Evolutionary conservation across 2,329 filamentous ascomycete genomes (phyloP).

Genomic region (Geosmithia flava): DNA sequence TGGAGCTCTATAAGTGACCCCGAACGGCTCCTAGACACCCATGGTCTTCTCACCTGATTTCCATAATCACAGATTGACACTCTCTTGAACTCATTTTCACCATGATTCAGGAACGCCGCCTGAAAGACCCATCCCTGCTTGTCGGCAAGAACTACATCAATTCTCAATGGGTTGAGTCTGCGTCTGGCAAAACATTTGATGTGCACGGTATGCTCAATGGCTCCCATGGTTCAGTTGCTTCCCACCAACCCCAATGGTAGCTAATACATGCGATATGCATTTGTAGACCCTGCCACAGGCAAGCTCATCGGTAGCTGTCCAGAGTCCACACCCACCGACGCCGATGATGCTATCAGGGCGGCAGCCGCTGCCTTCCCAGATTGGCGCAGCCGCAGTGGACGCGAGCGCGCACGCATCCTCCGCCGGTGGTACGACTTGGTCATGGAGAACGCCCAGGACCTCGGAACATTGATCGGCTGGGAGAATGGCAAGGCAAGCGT

Average conservation of each 20-base stretch:
- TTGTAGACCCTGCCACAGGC: constrained; percentile 55
- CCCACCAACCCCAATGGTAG: neutral
- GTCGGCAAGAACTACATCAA: constrained; percentile 52
- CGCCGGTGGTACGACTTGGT: constrained; percentile 51
- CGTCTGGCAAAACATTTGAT: constrained; percentile 1
- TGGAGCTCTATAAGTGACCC: no score
- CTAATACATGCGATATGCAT: no score
- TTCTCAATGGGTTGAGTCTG: constrained; percentile 56
- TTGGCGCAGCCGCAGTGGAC: constrained; percentile 43
- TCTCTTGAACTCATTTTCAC: no score
- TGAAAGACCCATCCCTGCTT: constrained; percentile 51
- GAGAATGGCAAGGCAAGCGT: constrained; percentile 56
- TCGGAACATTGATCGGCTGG: constrained; percentile 53
- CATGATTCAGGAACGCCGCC: no score
- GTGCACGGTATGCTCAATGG: neutral
- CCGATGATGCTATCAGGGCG: constrained; percentile 53
- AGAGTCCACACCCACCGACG: constrained; percentile 54
- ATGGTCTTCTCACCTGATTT: no score
- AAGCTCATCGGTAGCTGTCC: constrained; percentile 56
- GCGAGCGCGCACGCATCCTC: constrained; percentile 44
- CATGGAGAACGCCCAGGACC: constrained; percentile 48
- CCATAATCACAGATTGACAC: no score
- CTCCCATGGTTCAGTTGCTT: neutral
- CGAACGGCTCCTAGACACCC: no score
- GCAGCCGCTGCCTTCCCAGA: constrained; percentile 47